These are phyloP conservation scores for Thamnidium elegans DNA, from an alignment of 192 early-diverging fungal genomes.

Conservation along the genomic window DNA sequence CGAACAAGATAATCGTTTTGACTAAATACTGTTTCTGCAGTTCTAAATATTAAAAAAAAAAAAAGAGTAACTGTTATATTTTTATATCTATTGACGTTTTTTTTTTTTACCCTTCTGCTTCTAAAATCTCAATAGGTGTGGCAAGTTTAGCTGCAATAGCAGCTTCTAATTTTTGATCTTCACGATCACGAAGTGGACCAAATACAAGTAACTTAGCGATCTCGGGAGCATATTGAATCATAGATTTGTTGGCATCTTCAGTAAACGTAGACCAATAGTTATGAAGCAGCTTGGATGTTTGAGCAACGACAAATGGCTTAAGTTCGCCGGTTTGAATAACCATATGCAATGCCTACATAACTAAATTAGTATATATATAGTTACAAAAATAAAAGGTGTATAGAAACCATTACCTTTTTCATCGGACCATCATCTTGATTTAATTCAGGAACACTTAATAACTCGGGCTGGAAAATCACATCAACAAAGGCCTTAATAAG, in stretches of 20 bases:
- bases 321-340: constrained; percentile 27
- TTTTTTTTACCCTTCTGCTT: constrained; percentile 30
- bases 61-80: neutral
- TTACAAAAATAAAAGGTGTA: neutral
- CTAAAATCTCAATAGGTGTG: neutral
- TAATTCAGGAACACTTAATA: constrained; percentile 17
- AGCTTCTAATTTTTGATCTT: constrained; percentile 51
- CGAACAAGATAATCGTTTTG: constrained; percentile 53
- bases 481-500: constrained; percentile 23
- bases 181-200: constrained; percentile 50
- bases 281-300: constrained; percentile 22
- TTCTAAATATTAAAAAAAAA: constrained; percentile 10
- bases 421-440: constrained; percentile 33
- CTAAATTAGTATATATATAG: neutral
- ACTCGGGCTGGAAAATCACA: constrained; percentile 26
- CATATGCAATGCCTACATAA: constrained; percentile 22
- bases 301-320: constrained; percentile 25
- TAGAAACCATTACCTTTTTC: constrained; percentile 24
- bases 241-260: constrained; percentile 10
- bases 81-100: neutral
- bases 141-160: constrained; percentile 40
- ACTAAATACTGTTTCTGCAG: constrained; percentile 23
- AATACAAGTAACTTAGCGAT: constrained; percentile 39
- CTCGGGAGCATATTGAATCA: constrained; percentile 27
- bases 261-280: constrained; percentile 27